These are phyloP conservation scores for Adansonia digitata DNA, from an alignment of 345 rosid species.

Conservation along the genomic window DNA sequence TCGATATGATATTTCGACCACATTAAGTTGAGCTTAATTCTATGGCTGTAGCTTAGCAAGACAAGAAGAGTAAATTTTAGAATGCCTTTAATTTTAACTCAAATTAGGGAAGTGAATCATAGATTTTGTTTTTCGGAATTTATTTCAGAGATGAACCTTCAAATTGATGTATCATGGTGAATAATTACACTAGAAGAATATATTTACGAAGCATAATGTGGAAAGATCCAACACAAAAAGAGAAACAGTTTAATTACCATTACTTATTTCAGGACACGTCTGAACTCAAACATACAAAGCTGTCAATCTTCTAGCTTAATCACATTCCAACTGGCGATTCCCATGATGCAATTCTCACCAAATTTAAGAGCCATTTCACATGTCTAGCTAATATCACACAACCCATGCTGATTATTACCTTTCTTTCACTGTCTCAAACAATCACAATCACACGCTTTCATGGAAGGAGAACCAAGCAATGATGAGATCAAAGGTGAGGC, in stretches of 20 bases:
- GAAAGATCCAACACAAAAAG: background rate
- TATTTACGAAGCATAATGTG: background rate
- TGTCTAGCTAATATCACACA: background rate
- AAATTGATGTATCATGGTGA: conserved; percentile 2
- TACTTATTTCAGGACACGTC: background rate
- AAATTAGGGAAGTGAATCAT: background rate
- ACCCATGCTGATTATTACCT: background rate
- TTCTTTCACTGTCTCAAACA: background rate
- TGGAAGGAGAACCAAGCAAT: background rate
- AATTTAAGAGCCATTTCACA: conserved; percentile 11
- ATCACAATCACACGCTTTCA: background rate
- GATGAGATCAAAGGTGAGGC: background rate
- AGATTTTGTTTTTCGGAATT: background rate
- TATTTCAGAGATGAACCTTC: background rate
- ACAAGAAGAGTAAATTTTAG: no score
- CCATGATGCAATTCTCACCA: conserved; percentile 6
- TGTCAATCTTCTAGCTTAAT: conserved; percentile 1
- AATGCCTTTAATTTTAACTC: background rate
- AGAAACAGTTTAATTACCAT: background rate
- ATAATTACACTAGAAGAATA: background rate
- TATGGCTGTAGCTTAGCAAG: no score
- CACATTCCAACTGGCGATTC: conserved; percentile 5
- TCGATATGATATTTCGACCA: no score
- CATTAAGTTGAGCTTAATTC: no score
- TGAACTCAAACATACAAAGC: background rate